phyloP scores from a whole-genome alignment of 2,329 filamentous ascomycete species.

The Fusarium pininemorale region DNA sequence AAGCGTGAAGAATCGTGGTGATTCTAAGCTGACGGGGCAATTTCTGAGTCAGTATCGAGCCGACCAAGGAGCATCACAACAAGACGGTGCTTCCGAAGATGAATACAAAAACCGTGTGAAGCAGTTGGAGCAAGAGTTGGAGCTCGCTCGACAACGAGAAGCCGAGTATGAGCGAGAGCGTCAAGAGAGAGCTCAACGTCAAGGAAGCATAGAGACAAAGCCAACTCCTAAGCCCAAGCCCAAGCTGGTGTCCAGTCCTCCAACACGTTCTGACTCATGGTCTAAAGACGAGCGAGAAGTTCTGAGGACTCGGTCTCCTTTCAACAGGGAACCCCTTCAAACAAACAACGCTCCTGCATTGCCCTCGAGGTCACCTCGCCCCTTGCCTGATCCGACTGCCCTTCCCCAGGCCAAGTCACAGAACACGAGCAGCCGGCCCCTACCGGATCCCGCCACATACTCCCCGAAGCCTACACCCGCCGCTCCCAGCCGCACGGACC shows the following conservation, averaged over 20 bases:
- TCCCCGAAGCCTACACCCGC: conserved; percentile 30
- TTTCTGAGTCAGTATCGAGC: conserved; percentile 88
- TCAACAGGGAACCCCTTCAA: conserved; percentile 49
- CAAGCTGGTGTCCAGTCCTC: conserved; percentile 50
- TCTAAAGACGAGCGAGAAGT: conserved; percentile 70
- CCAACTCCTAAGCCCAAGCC: conserved; percentile 37
- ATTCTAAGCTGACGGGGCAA: conserved; percentile 79
- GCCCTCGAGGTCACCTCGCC: conserved; percentile 53
- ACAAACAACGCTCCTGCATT: conserved; percentile 39
- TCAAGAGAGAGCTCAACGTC: conserved; percentile 56
- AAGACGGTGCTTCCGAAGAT: conserved; percentile 46
- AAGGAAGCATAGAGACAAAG: conserved; percentile 15
- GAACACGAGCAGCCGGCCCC: conserved; percentile 26
- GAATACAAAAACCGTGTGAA: conserved; percentile 75
- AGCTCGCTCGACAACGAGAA: conserved; percentile 70
- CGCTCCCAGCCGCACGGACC: conserved; percentile 62
- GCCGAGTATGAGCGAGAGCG: conserved; percentile 69
- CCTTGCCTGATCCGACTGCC: conserved; percentile 60
- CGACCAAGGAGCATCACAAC: conserved; percentile 57
- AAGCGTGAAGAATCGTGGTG: conserved; percentile 68
- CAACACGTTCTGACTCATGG: conserved; percentile 69
- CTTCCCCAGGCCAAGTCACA: conserved; percentile 21
- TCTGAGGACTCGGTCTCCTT: conserved; percentile 62
- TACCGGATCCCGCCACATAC: conserved; percentile 34
- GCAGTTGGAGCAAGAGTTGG: conserved; percentile 79